Evolutionary conservation across 371 early-diverging fungal species (phyloP).

Genomic region (Capillidium rhysosporum): DNA sequence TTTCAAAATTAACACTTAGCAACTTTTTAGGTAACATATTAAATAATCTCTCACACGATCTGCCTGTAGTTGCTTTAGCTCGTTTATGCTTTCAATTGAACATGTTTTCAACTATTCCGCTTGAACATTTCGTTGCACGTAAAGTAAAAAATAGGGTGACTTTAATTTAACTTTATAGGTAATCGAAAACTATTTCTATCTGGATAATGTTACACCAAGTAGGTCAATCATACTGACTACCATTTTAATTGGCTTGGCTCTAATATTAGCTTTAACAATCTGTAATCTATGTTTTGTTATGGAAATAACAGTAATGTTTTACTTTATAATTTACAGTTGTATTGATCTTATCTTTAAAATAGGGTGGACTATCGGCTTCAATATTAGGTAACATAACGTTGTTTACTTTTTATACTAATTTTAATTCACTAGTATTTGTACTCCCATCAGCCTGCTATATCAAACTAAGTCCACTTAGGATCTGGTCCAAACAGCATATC

Average conservation of each 20-base stretch:
- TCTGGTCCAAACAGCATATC: constrained; percentile 23
- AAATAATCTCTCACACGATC: constrained; percentile 54
- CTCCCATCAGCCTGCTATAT: constrained; percentile 45
- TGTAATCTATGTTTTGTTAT: constrained; percentile 52
- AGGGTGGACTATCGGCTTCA: constrained; percentile 5
- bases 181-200: constrained; percentile 34
- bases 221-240: constrained; percentile 44
- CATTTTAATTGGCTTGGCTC: constrained; percentile 22
- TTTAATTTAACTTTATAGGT: constrained; percentile 16
- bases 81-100: constrained; percentile 59
- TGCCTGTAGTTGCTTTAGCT: constrained; percentile 49
- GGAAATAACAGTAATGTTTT: constrained; percentile 55
- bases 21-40: constrained; percentile 37
- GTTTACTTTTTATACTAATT: not conserved
- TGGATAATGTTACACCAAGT: constrained; percentile 20
- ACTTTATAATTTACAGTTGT: constrained; percentile 24
- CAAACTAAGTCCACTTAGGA: constrained; percentile 27
- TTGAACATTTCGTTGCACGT: constrained; percentile 57
- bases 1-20: not conserved
- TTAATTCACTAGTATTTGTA: constrained; percentile 34
- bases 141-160: constrained; percentile 24
- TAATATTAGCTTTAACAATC: constrained; percentile 36
- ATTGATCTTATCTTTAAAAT: not conserved
- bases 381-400: not conserved
- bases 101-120: constrained; percentile 61